Conservation (phyloP, 768 basidiomycete genomes). For the Tricholoma sp. region DNA sequence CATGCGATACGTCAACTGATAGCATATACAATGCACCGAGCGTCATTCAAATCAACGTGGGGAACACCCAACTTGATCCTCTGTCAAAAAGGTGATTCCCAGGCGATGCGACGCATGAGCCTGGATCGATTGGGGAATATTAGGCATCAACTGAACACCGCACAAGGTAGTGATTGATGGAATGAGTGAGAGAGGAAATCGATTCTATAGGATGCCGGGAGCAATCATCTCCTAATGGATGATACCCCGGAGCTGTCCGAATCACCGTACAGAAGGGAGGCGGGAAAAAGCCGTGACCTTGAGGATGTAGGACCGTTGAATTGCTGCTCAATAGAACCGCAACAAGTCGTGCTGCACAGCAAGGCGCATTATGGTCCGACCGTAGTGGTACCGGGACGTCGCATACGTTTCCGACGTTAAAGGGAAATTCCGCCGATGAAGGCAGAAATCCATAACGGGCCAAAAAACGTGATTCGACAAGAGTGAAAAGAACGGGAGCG, state of each 20-base stretch:
- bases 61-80: not conserved
- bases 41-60: not conserved
- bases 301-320: not conserved
- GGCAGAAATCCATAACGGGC: not conserved
- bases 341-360: not conserved
- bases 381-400: not conserved
- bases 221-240: not conserved
- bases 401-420: not conserved
- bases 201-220: not conserved
- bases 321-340: not conserved
- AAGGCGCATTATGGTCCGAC: not conserved
- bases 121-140: not conserved
- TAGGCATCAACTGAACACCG: not conserved
- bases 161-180: not conserved
- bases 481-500: not conserved
- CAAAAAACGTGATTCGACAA: not conserved
- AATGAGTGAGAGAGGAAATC: not conserved
- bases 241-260: not conserved
- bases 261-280: not conserved
- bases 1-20: not conserved
- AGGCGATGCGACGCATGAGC: not conserved
- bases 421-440: not conserved
- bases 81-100: not conserved
- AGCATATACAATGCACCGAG: not conserved
- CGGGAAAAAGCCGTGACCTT: not conserved